These are phyloP conservation scores for Penicillium sp. DNA, from an alignment of 2,329 filamentous ascomycete species.

Conservation along the genomic window DNA sequence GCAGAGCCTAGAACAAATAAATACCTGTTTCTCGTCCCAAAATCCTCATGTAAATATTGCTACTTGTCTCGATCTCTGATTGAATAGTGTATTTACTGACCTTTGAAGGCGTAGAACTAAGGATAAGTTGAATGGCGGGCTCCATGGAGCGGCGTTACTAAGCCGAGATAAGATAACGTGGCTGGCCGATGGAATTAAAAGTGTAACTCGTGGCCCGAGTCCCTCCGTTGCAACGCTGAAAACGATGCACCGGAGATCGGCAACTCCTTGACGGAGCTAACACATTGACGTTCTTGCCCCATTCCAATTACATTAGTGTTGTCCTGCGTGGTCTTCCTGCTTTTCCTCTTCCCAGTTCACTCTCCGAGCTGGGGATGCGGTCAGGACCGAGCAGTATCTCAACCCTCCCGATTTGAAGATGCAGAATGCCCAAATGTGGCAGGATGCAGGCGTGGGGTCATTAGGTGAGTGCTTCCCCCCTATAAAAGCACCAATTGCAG, in stretches of 20 bases:
- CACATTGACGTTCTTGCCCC: neutral
- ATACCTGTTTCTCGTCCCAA: neutral
- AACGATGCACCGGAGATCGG: constrained; percentile 6
- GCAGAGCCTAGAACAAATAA: neutral
- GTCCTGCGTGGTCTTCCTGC: neutral
- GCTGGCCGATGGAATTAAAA: constrained; percentile 20
- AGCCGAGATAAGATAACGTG: constrained; percentile 22
- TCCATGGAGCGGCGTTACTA: constrained; percentile 11
- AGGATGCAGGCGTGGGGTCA: constrained; percentile 14
- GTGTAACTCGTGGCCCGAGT: constrained; percentile 22
- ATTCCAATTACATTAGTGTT: neutral
- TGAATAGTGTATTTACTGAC: too few relatives aligned
- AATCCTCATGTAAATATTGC: too few relatives aligned
- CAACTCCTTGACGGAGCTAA: constrained; percentile 8
- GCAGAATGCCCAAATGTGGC: constrained; percentile 23
- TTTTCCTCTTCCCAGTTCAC: neutral
- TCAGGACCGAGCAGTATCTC: constrained; percentile 8
- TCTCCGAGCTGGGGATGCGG: constrained; percentile 16
- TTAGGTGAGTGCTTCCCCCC: constrained; percentile 13
- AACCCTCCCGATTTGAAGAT: constrained; percentile 19
- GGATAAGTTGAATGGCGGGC: too few relatives aligned
- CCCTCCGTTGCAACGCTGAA: constrained; percentile 9
- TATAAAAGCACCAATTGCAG: neutral
- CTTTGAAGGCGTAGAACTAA: too few relatives aligned
- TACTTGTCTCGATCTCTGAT: too few relatives aligned